Evolutionary conservation across 2,329 filamentous ascomycete genomes (phyloP).

Genomic region (Fusarium euwallaceae): DNA sequence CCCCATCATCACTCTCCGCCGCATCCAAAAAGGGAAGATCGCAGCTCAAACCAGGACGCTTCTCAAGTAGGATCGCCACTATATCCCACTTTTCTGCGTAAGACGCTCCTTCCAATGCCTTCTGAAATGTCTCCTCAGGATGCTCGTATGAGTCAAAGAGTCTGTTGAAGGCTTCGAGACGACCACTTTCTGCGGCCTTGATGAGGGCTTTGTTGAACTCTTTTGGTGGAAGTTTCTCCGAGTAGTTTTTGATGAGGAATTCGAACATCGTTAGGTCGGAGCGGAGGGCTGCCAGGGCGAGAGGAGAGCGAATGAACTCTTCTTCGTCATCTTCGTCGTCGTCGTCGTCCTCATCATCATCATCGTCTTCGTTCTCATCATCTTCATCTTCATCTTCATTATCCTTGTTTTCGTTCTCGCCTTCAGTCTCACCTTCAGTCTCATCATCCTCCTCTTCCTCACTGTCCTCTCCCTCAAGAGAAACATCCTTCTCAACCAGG

Average conservation of each 20-base stretch:
- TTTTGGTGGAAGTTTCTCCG: conserved; percentile 52
- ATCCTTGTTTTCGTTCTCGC: neutral
- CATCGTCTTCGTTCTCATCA: neutral
- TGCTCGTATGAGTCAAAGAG: conserved; percentile 53
- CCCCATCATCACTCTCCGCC: conserved; percentile 48
- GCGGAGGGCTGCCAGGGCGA: conserved; percentile 55
- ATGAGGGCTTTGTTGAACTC: conserved; percentile 57
- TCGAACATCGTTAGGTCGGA: conserved; percentile 58
- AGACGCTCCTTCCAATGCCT: conserved; percentile 51
- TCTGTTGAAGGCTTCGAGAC: conserved; percentile 56
- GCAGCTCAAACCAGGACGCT: conserved; percentile 50
- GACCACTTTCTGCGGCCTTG: conserved; percentile 54
- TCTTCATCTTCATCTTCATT: conserved; percentile 25
- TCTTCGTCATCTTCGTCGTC: conserved; percentile 12
- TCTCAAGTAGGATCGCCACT: conserved; percentile 51
- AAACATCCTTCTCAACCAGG: conserved; percentile 55
- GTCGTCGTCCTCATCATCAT: neutral
- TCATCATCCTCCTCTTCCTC: conserved; percentile 33
- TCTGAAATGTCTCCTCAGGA: conserved; percentile 48
- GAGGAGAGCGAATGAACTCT: conserved; percentile 47
- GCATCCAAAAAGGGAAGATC: conserved; percentile 51
- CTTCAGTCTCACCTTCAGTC: neutral
- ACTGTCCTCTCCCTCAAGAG: conserved; percentile 37
- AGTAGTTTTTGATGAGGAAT: conserved; percentile 56
- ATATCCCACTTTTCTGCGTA: conserved; percentile 55